Base-by-base conservation (phyloP, 371 early-diverging fungal species). In the Mortierella polycephala region DNA sequence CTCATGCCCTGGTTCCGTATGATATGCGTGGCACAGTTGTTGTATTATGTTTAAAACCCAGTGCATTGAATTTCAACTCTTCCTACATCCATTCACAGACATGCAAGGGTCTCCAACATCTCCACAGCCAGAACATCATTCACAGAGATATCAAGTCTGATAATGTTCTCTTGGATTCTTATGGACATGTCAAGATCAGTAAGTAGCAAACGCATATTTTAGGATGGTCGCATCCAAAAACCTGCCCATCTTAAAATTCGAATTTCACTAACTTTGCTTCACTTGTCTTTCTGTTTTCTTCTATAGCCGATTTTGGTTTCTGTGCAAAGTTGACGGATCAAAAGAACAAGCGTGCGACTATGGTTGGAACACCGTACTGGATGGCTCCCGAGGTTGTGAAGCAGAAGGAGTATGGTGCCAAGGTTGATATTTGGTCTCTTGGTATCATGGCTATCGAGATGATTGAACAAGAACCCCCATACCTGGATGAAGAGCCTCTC, bases 71-170 rank as follows among this genome's bases (percentile, higher is more conserved):
- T 46, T 14, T 42, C 18, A 21, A 37, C 62, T 14, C 23, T 42
- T 23, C 42, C 23, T 3, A 40, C 14, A 20, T 57, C 16, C 40
- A 13, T 42, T 9, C 18, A n/a, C 68, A 74, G 92, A 94, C 92
- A 6, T 86, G 93, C 68, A 89, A 92, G 63, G 99, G 97, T 47
- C 84, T 99, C 54, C 90, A 91, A 71, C 96, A 96, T 85, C 85
- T 99, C 69, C 99, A 99, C 83, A 83, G 84, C 57, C 91, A 93
- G 63, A 90, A 91, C 70, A 96, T 99, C 62, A 96, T 98, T 74
- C 97, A 97, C 82, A 89, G 99, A 75, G 99, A 99, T 84, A 95
- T 99, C 80, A 98, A 99, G 81, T 93, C 94, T 18, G 98, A 98
- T 67, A 99, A 99, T 75, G 91, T 99, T 16, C 82, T 99, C 53